Conservation (phyloP, 106 monocot genomes). For the Cymbidium sinense region DNA sequence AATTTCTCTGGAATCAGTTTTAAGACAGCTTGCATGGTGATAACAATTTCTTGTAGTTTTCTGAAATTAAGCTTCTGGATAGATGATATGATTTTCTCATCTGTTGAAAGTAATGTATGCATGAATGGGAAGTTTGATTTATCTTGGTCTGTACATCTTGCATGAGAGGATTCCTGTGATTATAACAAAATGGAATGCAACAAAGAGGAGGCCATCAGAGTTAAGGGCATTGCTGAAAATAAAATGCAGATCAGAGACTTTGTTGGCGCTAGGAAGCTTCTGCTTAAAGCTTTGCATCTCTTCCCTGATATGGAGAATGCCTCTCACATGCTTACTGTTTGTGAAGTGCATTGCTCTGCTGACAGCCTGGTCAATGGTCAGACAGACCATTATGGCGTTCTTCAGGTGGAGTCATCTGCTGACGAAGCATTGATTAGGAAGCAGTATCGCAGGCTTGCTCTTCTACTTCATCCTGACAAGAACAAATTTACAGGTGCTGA, state of each 20-base stretch:
- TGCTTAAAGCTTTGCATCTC: constrained; percentile 18
- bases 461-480: constrained; percentile 29
- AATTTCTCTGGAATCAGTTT: not conserved
- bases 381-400: constrained; percentile 23
- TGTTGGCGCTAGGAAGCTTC: constrained; percentile 13
- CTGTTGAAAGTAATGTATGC: not conserved
- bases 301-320: constrained; percentile 27
- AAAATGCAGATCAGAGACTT: constrained; percentile 25
- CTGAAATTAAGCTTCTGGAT: not conserved
- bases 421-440: constrained; percentile 18
- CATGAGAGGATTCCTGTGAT: not conserved
- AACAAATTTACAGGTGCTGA: constrained; percentile 30
- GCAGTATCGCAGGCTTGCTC: constrained; percentile 23
- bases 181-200: constrained; percentile 21
- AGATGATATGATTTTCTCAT: not conserved
- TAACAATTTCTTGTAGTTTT: not conserved
- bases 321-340: constrained; percentile 24
- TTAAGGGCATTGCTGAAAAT: constrained; percentile 20
- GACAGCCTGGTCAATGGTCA: constrained; percentile 16
- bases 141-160: not conserved
- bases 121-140: not conserved
- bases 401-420: constrained; percentile 17
- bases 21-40: not conserved
- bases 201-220: constrained; percentile 22
- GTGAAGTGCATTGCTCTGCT: constrained; percentile 26